These are phyloP conservation scores for Dioscorea dumetorum DNA, from an alignment of 106 monocot genomes.

Conservation along the genomic window DNA sequence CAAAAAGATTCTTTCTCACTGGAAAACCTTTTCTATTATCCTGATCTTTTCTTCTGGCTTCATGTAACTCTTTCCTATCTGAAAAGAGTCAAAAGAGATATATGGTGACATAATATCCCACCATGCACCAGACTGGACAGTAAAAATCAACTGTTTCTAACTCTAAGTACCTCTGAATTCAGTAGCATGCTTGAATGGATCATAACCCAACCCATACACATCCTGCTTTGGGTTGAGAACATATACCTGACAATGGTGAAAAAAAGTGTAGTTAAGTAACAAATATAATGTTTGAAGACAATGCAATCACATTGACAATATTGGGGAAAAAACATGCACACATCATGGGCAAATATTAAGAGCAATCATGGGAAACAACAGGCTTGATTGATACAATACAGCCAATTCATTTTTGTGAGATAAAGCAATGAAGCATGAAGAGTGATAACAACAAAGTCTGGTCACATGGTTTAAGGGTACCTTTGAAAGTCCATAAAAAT, in stretches of 20 bases:
- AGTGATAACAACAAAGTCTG: background rate
- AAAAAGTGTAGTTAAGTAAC: background rate
- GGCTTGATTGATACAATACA: background rate
- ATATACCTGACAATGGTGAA: conserved; percentile 39
- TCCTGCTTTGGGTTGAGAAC: conserved; percentile 89
- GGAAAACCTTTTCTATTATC: conserved; percentile 15
- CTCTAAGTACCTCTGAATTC: conserved; percentile 78
- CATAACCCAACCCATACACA: conserved; percentile 86
- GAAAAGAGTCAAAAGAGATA: conserved; percentile 9
- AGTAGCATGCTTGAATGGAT: conserved; percentile 97
- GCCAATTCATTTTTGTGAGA: background rate
- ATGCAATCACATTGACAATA: background rate
- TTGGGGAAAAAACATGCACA: background rate
- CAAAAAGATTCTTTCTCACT: conserved; percentile 29
- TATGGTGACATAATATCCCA: conserved; percentile 6
- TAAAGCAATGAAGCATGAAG: background rate
- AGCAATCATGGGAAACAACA: too few relatives aligned
- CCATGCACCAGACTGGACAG: too few relatives aligned
- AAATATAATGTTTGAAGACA: background rate
- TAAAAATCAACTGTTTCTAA: background rate
- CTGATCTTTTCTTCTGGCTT: conserved; percentile 27
- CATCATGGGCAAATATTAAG: background rate
- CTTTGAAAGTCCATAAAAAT: too few relatives aligned
- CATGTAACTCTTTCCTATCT: conserved; percentile 67
- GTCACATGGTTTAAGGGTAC: too few relatives aligned